Base-by-base conservation (phyloP, 2,329 filamentous ascomycete species). In the Xylaria sp. region DNA sequence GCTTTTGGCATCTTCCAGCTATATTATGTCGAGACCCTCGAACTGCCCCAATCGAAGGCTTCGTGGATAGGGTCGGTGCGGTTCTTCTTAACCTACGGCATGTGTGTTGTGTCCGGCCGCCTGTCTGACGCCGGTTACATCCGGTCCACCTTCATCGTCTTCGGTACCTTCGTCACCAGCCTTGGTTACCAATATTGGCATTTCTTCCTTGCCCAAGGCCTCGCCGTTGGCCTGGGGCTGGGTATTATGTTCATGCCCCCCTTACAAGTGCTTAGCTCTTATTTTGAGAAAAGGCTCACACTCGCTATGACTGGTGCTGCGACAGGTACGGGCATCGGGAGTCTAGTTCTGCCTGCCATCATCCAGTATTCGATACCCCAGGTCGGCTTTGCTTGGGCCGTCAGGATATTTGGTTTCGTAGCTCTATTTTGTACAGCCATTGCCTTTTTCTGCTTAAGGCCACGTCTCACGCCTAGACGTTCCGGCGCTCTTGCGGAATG, bases 371-470 rank as follows among this genome's bases (percentile, higher is more conserved):
- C 92, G 7, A 82, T 91, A 2, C 89, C 89, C 0, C 81, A 80
- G 33, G 79, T 92, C 18, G 90, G 90, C 0, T 92, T 91, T 74
- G 82, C 84, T 1, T 92, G 90, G 89, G 89, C 90, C 0, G 84
- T 91, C 33, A 83, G 90, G 1, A 84, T 86, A 2, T 81, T 89
- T 31, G 89, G 85, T 0, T 88, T 92, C 67, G 83, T 91, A 6
- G 58, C 62, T 15, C 52, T 69, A 31, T 66, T 48, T 54, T 57
- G 46, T 46, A 60, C 55, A 36, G 51, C 52, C 13, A 36, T 36
- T 6, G 31, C 56, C 2, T 64, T 69, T 51, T 12, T 60, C 18
- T 57, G 46, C 20, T 18, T 67, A n/a, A 58, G 43, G 23, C 67
- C 64, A 33, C 59, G 56, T 28, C 41, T 64, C 4, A 56, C 51